phyloP scores from a whole-genome alignment of 2,329 filamentous ascomycete species.

The Neurospora sp. region DNA sequence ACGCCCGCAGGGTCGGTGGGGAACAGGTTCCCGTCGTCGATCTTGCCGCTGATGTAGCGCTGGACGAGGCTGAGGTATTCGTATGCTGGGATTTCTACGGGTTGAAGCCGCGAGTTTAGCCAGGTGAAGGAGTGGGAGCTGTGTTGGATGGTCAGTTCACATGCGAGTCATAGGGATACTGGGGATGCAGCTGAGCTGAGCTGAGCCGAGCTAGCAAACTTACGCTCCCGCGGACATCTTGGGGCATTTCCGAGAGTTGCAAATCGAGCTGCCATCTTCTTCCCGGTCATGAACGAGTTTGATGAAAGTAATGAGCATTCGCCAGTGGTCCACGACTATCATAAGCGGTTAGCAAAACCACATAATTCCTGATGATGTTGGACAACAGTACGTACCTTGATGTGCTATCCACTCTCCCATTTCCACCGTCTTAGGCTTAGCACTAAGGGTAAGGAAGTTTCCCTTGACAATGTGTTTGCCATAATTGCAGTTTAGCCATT shows the following conservation, averaged over 20 bases:
- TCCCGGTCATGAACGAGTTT: constrained; percentile 70
- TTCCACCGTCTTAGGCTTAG: constrained; percentile 74
- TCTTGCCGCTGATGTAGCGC: constrained; percentile 78
- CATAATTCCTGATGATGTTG: not conserved
- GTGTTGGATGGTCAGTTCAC: not conserved
- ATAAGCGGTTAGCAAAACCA: constrained; percentile 13
- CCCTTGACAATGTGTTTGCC: constrained; percentile 76
- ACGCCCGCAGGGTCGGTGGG: constrained; percentile 59
- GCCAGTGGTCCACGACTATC: constrained; percentile 72
- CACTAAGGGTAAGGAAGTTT: constrained; percentile 82
- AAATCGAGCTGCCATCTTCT: constrained; percentile 58
- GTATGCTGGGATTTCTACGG: constrained; percentile 68
- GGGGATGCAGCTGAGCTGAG: not conserved
- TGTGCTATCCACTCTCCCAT: constrained; percentile 81
- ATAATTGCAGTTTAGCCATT: constrained; percentile 57
- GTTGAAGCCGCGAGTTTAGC: constrained; percentile 66
- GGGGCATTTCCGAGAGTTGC: constrained; percentile 67
- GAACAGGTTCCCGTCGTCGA: constrained; percentile 68
- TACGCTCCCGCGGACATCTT: constrained; percentile 80
- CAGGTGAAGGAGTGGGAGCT: constrained; percentile 74
- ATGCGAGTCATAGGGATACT: constrained; percentile 1
- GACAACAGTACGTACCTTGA: constrained; percentile 50
- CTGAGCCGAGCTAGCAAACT: constrained; percentile 22
- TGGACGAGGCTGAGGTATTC: constrained; percentile 80
- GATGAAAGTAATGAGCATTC: constrained; percentile 70